A percentile compares a stretch with the other conserved stretches of the same genome.
These are phyloP conservation scores for Exobasidium rhododendri DNA, from an alignment of 1,284 basidiomycete genomes.

Conservation along the genomic window DNA sequence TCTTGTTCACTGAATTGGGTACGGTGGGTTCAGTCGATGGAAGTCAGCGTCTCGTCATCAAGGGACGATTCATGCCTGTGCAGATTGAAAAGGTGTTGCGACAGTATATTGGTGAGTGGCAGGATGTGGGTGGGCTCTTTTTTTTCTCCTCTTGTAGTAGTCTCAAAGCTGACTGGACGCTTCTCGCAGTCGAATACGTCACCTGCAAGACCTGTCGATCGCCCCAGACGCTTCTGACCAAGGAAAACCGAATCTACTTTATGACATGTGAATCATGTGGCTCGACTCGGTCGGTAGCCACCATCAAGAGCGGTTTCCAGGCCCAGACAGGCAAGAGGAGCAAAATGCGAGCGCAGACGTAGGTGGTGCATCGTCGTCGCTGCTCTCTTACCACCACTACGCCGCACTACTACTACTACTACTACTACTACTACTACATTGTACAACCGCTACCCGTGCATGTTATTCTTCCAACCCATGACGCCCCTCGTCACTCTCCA, in stretches of 20 bases:
- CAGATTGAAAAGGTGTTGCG: conserved; percentile 96
- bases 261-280: conserved; percentile 95
- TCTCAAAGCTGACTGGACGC: neutral
- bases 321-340: conserved; percentile 58
- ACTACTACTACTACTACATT: neutral
- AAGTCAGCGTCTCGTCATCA: conserved; percentile 87
- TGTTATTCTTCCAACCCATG: neutral
- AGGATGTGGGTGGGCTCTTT: neutral
- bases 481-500: neutral
- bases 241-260: conserved; percentile 99
- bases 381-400: neutral
- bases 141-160: neutral
- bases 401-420: neutral
- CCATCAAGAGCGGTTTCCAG: conserved; percentile 98
- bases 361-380: neutral
- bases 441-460: neutral
- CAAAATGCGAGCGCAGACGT: conserved; percentile 16
- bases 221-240: conserved; percentile 88
- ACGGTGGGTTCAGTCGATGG: conserved; percentile 95
- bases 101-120: conserved; percentile 82
- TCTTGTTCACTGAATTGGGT: conserved; percentile 96
- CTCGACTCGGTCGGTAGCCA: conserved; percentile 82
- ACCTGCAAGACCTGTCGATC: conserved; percentile 99
- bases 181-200: conserved; percentile 85
- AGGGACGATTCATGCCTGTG: conserved; percentile 96